phyloP scores from a whole-genome alignment of 371 early-diverging fungal genomes.

The Rhizopus stolonifer region DNA sequence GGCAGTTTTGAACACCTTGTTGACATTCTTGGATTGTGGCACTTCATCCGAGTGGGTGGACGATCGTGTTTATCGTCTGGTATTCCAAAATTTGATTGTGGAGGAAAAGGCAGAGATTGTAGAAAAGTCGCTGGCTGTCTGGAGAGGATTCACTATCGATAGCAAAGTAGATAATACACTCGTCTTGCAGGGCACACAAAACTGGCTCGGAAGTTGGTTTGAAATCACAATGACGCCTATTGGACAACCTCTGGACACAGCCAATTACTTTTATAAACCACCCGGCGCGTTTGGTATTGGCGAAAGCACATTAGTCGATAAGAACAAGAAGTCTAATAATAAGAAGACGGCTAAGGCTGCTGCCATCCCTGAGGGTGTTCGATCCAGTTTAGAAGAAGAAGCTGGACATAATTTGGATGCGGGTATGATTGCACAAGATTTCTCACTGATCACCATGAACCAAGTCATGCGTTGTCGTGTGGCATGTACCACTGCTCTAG shows the following conservation, averaged over 20 bases:
- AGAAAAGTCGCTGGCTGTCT: constrained; percentile 65
- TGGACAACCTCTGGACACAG: constrained; percentile 74
- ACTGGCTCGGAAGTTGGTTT: constrained; percentile 55
- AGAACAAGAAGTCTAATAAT: constrained; percentile 22
- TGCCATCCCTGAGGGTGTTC: constrained; percentile 14
- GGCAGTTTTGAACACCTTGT: constrained; percentile 81
- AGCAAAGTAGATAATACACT: constrained; percentile 34
- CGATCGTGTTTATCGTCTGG: constrained; percentile 69
- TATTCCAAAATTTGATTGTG: constrained; percentile 89
- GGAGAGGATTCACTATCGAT: constrained; percentile 60
- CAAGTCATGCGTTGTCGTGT: constrained; percentile 83
- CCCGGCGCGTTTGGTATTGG: constrained; percentile 50
- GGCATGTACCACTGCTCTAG: constrained; percentile 77
- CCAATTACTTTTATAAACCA: constrained; percentile 61
- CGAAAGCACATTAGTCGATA: constrained; percentile 10
- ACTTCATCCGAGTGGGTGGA: constrained; percentile 75
- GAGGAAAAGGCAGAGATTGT: constrained; percentile 79
- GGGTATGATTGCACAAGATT: constrained; percentile 90
- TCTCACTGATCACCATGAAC: constrained; percentile 75
- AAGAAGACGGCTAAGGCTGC: constrained; percentile 20
- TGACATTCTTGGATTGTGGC: constrained; percentile 73
- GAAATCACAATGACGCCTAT: constrained; percentile 71
- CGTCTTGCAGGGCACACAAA: constrained; percentile 41
- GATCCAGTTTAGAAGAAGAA: constrained; percentile 12
- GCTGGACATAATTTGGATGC: constrained; percentile 75